Conservation (phyloP, 2,329 filamentous ascomycete genomes). For the Colletotrichum orchidophilum region DNA sequence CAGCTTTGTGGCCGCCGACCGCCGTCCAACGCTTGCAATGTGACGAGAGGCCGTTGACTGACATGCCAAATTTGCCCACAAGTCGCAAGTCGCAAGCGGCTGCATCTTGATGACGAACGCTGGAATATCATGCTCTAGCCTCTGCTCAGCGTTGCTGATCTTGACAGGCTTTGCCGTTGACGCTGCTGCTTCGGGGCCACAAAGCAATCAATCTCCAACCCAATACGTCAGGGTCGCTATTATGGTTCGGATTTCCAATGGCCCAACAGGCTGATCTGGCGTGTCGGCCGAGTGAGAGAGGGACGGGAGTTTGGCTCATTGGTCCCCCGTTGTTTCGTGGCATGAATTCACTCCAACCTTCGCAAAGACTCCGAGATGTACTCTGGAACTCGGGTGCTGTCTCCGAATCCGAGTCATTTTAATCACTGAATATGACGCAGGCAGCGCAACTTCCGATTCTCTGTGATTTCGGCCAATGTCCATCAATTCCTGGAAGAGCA, state of each 20-base stretch:
- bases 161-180: neutral
- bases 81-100: neutral
- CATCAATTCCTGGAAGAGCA: constrained; percentile 25
- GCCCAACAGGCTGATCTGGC: constrained; percentile 6
- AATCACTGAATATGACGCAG: constrained; percentile 30
- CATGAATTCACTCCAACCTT: neutral
- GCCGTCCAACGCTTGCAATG: neutral
- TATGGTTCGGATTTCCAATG: neutral
- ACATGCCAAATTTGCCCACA: neutral
- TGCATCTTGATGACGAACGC: neutral
- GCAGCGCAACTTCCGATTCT: neutral
- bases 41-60: neutral
- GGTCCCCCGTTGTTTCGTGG: neutral
- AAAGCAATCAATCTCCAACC: constrained; percentile 13
- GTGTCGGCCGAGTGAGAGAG: constrained; percentile 18
- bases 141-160: neutral
- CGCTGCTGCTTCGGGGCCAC: constrained; percentile 9
- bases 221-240: constrained; percentile 7
- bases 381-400: neutral
- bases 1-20: neutral
- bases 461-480: constrained; percentile 12
- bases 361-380: constrained; percentile 24
- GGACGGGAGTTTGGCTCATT: constrained; percentile 11
- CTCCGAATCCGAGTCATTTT: constrained; percentile 21
- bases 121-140: constrained; percentile 22